Base-by-base conservation (phyloP, 2,329 filamentous ascomycete species). In the Colletotrichum sp. region DNA sequence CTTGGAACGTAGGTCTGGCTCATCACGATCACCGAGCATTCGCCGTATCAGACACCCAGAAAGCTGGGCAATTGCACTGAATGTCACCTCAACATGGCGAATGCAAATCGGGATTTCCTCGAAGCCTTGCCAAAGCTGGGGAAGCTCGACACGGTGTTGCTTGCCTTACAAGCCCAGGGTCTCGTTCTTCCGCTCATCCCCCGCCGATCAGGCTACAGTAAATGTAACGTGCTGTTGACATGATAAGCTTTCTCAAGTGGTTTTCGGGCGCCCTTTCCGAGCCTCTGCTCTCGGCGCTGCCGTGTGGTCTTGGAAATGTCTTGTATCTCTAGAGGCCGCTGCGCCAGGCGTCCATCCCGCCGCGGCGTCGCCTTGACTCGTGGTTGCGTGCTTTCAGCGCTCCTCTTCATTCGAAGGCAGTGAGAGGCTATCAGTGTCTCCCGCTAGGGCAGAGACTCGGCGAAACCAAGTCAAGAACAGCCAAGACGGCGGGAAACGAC, bases 311-410 rank as follows among this genome's bases (percentile, higher is more conserved):
- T 34, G 28, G 68, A 32, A 36, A 28, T 28, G 63, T 66, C 63
- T 52, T 66, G 63, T 49, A 18, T 21, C 57, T 60, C 64, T 66
- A 28, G 68, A 36, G 32, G 49, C 65, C 44, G 75, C 62, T 75
- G 74, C 34, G 32, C 66, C 71, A 75, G 59, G 66, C 71, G 65
- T 34, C 28, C 57, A 52, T 60, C 66, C 74, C 74, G 66, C 39
- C 74, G 26, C 65, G 71, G 71, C 71, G 65, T 60, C 65, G 71
- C 70, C 71, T 70, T 71, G 72, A 75, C 65, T 66, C 66, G 32
- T 28, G 21, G 44, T 52, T 52, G 44, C 44, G 44, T 52, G n/a
- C 44, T 52, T 52, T 52, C 44, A 52, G 44, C 44, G 44, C 44
- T 21, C 44, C 44, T 21, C 44, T 52, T 24, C n/a, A 21, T 52